These are phyloP conservation scores for Plenodomus tracheiphilus DNA, from an alignment of 2,329 filamentous ascomycete species.

Conservation along the genomic window DNA sequence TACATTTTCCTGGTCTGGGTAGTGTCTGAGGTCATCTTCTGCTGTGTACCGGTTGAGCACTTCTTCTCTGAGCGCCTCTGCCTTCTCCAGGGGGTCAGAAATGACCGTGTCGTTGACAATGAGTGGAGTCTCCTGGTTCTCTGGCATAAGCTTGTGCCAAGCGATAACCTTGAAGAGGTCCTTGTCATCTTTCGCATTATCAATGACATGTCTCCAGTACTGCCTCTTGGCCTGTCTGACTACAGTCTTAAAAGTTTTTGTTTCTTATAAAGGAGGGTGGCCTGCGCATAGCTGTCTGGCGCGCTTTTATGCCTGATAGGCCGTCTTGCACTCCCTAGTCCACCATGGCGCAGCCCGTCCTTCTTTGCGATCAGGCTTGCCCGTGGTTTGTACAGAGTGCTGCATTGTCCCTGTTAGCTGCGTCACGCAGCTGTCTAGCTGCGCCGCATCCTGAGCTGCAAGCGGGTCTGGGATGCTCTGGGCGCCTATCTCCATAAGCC, in stretches of 20 bases:
- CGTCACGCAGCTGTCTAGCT: no score
- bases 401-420: no score
- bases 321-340: not conserved
- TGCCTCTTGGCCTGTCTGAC: slow-evolving; percentile 1
- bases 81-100: slow-evolving; percentile 2
- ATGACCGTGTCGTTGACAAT: not conserved
- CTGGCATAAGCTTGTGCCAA: slow-evolving; percentile 8
- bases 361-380: not conserved
- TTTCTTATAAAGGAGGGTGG: not conserved
- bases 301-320: not conserved
- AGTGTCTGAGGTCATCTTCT: not conserved
- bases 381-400: not conserved
- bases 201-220: not conserved
- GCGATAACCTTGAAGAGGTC: slow-evolving; percentile 1
- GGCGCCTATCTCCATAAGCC: not conserved
- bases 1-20: not conserved
- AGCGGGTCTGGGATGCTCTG: no score
- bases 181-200: not conserved
- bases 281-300: no score
- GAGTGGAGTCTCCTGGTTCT: slow-evolving; percentile 1
- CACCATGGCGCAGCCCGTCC: not conserved
- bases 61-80: slow-evolving; percentile 2
- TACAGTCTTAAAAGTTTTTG: not conserved
- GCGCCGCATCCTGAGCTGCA: not conserved
- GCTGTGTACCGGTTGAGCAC: slow-evolving; percentile 1